Evolutionary conservation across 768 basidiomycete species (phyloP).

Genomic region (Lactifluus echinatus): DNA sequence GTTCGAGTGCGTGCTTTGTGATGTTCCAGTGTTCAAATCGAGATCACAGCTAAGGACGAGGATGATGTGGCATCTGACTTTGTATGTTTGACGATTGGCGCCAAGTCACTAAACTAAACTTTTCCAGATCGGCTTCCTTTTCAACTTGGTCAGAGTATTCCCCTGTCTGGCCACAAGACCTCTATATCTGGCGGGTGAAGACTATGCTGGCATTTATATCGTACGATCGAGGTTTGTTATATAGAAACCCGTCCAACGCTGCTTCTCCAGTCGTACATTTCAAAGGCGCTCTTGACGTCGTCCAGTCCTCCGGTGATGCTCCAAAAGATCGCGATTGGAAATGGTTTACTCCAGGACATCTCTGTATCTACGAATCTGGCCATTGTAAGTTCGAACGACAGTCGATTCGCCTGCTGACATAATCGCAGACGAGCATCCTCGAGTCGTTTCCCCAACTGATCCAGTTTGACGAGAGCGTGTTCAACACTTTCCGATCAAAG

Average conservation of each 20-base stretch:
- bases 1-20: not conserved
- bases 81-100: not conserved
- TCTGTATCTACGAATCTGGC: conserved; percentile 46
- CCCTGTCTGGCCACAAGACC: conserved; percentile 60
- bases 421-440: conserved; percentile 41
- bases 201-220: conserved; percentile 68
- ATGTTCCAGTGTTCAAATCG: not conserved
- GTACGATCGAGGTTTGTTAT: conserved; percentile 28
- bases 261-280: conserved; percentile 54
- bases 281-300: conserved; percentile 60
- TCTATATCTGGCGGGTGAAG: conserved; percentile 62
- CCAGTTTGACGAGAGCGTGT: conserved; percentile 58
- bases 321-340: conserved; percentile 61
- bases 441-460: conserved; percentile 74
- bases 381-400: conserved; percentile 26
- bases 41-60: conserved; percentile 31
- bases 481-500: conserved; percentile 62
- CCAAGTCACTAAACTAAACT: not conserved
- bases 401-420: not conserved
- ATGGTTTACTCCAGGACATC: conserved; percentile 48
- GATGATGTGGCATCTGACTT: conserved; percentile 16
- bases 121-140: conserved; percentile 60
- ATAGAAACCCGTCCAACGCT: not conserved
- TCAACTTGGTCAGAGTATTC: conserved; percentile 66
- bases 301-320: conserved; percentile 58